Conservation (phyloP, 345 rosid species). For the Salix arbutifolia region DNA sequence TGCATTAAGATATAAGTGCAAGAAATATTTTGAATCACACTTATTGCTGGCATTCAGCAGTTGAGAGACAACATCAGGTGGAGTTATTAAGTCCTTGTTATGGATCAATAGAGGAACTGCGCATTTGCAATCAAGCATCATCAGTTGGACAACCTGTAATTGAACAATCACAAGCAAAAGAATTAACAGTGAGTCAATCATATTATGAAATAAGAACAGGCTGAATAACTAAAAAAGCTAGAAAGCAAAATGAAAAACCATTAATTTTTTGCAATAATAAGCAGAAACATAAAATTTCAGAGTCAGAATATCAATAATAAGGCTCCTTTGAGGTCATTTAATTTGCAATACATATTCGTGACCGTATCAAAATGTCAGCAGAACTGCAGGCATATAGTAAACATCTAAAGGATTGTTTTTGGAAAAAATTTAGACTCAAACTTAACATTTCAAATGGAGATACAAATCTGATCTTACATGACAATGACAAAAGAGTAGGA, state of each 20-base stretch:
- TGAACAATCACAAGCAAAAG: constrained; percentile 10
- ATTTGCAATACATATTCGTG: not conserved
- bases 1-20: constrained; percentile 77
- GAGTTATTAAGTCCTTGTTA: constrained; percentile 71
- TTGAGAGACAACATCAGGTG: constrained; percentile 81
- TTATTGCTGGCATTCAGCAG: constrained; percentile 51
- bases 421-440: not conserved
- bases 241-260: not conserved
- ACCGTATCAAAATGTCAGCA: not conserved
- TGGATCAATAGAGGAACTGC: constrained; percentile 77
- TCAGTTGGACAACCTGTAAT: constrained; percentile 80
- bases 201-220: not conserved
- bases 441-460: constrained; percentile 7
- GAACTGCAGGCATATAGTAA: not conserved
- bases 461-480: not conserved
- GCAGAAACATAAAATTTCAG: not conserved
- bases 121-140: constrained; percentile 84
- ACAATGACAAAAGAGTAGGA: not conserved
- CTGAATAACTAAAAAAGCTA: not conserved
- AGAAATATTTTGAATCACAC: constrained; percentile 80
- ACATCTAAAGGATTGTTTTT: not conserved
- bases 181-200: not conserved
- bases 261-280: not conserved
- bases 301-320: not conserved
- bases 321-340: not conserved